Evolutionary conservation across 192 early-diverging fungal species (phyloP), one percentile per base, ranked within the genome.

Genomic region (Linnemannia exigua): DNA sequence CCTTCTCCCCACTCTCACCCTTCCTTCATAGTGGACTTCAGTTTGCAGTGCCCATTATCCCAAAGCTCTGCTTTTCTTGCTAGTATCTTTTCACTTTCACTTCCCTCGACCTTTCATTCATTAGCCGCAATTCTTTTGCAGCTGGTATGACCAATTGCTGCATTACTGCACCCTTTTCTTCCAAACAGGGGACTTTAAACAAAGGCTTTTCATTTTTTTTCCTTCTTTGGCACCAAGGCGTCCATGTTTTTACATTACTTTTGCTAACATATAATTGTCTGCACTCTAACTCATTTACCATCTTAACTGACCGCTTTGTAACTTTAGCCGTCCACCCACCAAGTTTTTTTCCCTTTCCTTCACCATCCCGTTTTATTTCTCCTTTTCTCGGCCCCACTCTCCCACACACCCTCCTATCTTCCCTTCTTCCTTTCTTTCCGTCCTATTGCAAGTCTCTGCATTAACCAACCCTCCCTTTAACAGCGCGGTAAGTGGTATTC

Each of bases 401-500:
- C 28, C 19, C 52, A 54, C 25, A 31, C 12, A 0, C 28, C 58
- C 58, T 58, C 54, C 51, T n/a, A 58, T 28, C 58, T 28, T 61
- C 58, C 28, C 28, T 58, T 16, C 48, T 61, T 61, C 28, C 58
- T 31, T 63, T 31, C 25, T 63, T 63, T 63, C 58, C 58, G 58
- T 63, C 58, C 8, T 63, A n/a, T 12, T 63, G 0, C 8, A 63
- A 31, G 25, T 7, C 25, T 31, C 58, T 63, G 28, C 58, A 28
- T 25, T 31, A 25, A 31, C 28, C 58, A 63, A 12, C 28, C 12
- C 22, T n/a, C 58, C 58, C 28, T 63, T 25, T 25, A 63, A 63
- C 58, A 8, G 25, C 58, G 58, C 58, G 58, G 58, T 63, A 63
- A 63, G 28, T n/a, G n/a, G n/a, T 63, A 54, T 63, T 63, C 28